phyloP scores from a whole-genome alignment of 106 monocot species.

The Chionographis japonica region DNA sequence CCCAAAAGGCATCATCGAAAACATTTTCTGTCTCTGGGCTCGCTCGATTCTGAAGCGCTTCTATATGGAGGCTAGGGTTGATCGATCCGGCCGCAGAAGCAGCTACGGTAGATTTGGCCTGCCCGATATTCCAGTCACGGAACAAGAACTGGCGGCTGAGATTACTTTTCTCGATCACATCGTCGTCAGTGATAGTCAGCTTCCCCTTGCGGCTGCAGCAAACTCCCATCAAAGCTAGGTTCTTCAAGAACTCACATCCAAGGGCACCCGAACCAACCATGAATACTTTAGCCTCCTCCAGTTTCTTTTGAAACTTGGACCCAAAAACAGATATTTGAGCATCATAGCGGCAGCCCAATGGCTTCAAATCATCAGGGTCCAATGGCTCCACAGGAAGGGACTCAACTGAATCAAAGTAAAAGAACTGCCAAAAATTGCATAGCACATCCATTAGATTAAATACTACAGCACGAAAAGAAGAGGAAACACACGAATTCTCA shows the following conservation, averaged over 20 bases:
- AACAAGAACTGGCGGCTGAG: constrained; percentile 94
- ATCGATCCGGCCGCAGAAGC: constrained; percentile 62
- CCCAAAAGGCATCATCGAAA: constrained; percentile 92
- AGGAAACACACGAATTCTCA: constrained; percentile 3
- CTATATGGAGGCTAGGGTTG: constrained; percentile 64
- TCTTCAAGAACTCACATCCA: constrained; percentile 98
- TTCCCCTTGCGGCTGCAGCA: constrained; percentile 73
- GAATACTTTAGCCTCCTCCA: constrained; percentile 79
- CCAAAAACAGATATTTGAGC: constrained; percentile 97
- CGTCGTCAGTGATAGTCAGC: constrained; percentile 85
- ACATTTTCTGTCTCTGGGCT: constrained; percentile 83
- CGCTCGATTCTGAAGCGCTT: constrained; percentile 90
- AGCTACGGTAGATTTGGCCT: constrained; percentile 89
- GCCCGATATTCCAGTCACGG: constrained; percentile 94
- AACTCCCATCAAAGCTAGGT: constrained; percentile 94
- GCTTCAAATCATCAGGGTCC: constrained; percentile 60
- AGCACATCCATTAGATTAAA: not conserved
- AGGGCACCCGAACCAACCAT: constrained; percentile 93
- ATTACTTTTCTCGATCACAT: constrained; percentile 97
- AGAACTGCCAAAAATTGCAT: constrained; percentile 53
- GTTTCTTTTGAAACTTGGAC: constrained; percentile 74
- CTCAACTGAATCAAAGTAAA: constrained; percentile 96
- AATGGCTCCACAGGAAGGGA: constrained; percentile 74
- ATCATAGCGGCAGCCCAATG: constrained; percentile 81
- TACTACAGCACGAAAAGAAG: not conserved